phyloP scores from a whole-genome alignment of 805 yeast genomes.

The Saccharomycopsis synnaedendra region DNA sequence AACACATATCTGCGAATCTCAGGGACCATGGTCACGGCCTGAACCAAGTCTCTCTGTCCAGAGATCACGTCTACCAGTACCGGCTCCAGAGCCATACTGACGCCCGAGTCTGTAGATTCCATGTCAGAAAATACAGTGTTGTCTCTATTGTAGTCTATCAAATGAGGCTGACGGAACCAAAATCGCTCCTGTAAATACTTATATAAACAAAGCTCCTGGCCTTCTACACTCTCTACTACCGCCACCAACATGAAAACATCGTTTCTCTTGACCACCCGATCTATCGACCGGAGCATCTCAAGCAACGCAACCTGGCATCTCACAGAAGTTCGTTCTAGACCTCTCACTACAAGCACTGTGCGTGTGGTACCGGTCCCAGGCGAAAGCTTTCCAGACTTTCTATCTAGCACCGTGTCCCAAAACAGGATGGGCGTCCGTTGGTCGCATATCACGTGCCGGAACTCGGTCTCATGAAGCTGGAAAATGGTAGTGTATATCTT shows the following conservation, averaged over 20 bases:
- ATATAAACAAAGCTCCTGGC: constrained; percentile 17
- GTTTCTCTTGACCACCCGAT: not conserved
- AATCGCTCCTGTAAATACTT: constrained; percentile 19
- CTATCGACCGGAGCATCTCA: constrained; percentile 12
- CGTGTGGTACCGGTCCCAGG: not conserved
- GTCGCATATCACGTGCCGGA: constrained; percentile 1
- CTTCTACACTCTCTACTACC: constrained; percentile 18
- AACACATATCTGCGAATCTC: constrained; percentile 44
- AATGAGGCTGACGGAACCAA: constrained; percentile 25
- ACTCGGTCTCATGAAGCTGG: not conserved
- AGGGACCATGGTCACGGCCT: constrained; percentile 28
- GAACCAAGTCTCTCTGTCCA: constrained; percentile 13
- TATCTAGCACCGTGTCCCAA: not conserved
- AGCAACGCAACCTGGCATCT: constrained; percentile 14
- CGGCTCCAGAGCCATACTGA: not conserved
- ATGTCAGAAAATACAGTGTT: not conserved
- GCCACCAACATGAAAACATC: constrained; percentile 17
- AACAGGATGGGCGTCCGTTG: not conserved
- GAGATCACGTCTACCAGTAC: not conserved
- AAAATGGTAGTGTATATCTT: constrained; percentile 4
- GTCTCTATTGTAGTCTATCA: constrained; percentile 4
- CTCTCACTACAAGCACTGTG: constrained; percentile 9
- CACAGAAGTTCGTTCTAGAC: constrained; percentile 8
- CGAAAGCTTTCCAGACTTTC: not conserved
- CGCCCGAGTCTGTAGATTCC: not conserved